phyloP scores from a whole-genome alignment of 495 filamentous ascomycete species.

The Penicillium diatomitis region DNA sequence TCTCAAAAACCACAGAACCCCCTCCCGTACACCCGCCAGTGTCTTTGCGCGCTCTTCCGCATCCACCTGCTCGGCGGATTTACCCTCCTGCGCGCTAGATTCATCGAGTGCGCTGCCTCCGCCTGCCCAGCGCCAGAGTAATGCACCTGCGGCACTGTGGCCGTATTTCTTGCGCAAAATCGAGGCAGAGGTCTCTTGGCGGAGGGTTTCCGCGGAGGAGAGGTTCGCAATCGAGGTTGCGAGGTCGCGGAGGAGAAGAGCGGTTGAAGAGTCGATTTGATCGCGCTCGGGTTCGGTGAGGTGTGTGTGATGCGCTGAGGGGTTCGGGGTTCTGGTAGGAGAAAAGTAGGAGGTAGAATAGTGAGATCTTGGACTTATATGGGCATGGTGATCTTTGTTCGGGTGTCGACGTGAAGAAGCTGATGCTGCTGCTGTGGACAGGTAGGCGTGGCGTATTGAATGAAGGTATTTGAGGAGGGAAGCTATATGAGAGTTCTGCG shows the following conservation, averaged over 20 bases:
- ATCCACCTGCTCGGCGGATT: constrained; percentile 52
- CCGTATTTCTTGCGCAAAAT: constrained; percentile 63
- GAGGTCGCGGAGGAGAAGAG: constrained; percentile 73
- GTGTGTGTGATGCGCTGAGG: constrained; percentile 13
- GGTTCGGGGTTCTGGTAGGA: too few species aligned
- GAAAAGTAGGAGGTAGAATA: constrained; percentile 9
- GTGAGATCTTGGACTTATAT: constrained; percentile 13
- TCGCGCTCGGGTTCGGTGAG: constrained; percentile 65
- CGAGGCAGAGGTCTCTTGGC: constrained; percentile 58
- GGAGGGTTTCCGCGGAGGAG: constrained; percentile 70
- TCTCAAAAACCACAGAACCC: constrained; percentile 73
- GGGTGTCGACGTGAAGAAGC: constrained; percentile 35
- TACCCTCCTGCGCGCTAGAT: constrained; percentile 10
- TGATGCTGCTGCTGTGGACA: constrained; percentile 66
- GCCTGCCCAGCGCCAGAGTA: constrained; percentile 59
- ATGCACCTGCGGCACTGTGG: constrained; percentile 16
- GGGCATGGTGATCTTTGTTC: constrained; percentile 2
- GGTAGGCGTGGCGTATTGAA: constrained; percentile 80
- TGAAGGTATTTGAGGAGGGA: constrained; percentile 69
- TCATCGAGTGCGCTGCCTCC: constrained; percentile 37
- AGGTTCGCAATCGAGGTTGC: constrained; percentile 67
- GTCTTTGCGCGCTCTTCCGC: constrained; percentile 60
- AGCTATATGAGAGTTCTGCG: constrained; percentile 74
- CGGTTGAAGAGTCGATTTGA: constrained; percentile 74
- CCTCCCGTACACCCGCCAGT: constrained; percentile 59